Evolutionary conservation across 2,329 filamentous ascomycete species (phyloP).

Genomic region (Fusarium neocosmosporiellum): DNA sequence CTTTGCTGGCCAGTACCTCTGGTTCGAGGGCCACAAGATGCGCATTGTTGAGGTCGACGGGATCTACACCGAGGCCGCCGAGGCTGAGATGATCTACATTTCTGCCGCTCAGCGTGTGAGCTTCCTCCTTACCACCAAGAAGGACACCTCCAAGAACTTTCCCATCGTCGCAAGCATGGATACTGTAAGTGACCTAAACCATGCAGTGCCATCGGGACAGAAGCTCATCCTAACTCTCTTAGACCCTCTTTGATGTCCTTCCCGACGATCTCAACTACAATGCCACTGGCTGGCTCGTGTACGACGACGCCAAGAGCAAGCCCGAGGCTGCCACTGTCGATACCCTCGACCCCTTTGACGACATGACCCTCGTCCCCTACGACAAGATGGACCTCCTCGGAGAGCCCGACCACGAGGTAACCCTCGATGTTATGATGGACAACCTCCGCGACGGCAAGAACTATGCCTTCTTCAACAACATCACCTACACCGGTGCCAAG

Average conservation of each 20-base stretch:
- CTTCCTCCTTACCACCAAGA: conserved; percentile 72
- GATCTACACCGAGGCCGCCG: conserved; percentile 70
- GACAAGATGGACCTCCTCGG: conserved; percentile 72
- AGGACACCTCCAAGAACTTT: conserved; percentile 71
- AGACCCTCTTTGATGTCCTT: conserved; percentile 75
- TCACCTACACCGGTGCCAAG: conserved; percentile 78
- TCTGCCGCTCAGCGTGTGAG: conserved; percentile 74
- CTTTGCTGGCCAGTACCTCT: conserved; percentile 74
- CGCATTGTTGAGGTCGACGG: conserved; percentile 80
- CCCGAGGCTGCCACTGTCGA: conserved; percentile 67
- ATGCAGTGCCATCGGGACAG: neutral
- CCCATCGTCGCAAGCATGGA: conserved; percentile 78
- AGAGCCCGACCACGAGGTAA: conserved; percentile 72
- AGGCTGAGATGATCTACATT: conserved; percentile 73
- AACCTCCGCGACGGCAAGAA: conserved; percentile 70
- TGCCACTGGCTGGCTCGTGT: conserved; percentile 71
- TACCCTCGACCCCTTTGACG: conserved; percentile 77
- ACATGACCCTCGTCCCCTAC: conserved; percentile 76
- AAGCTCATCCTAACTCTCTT: neutral
- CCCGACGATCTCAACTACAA: conserved; percentile 76
- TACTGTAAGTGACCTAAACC: conserved; percentile 55
- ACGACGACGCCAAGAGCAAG: conserved; percentile 59
- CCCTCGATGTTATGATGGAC: conserved; percentile 72
- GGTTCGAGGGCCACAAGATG: conserved; percentile 75
- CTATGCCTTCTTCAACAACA: conserved; percentile 78